phyloP scores from a whole-genome alignment of 2,329 filamentous ascomycete species.

The Fusarium anguioides region DNA sequence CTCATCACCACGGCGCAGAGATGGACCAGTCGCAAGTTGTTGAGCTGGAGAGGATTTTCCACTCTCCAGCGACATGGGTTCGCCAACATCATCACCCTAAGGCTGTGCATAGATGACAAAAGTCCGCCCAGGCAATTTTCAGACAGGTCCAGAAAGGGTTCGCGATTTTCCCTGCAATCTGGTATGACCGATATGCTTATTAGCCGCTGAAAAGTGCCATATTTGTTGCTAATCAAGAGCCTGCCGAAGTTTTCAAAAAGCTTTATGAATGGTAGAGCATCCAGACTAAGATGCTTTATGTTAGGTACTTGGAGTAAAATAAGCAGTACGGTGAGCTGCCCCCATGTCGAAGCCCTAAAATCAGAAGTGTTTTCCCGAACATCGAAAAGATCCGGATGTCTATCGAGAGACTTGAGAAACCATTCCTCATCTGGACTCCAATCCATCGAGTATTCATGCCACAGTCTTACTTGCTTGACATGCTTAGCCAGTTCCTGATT shows the following conservation, averaged over 20 bases:
- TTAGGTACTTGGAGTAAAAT: background rate
- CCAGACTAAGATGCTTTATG: background rate
- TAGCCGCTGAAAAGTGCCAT: background rate
- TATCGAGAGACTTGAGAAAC: accelerated
- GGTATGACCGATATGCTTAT: background rate
- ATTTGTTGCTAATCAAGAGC: background rate
- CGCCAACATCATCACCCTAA: background rate
- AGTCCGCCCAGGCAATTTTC: background rate
- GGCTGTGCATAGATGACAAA: background rate
- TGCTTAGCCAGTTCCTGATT: background rate
- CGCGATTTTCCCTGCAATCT: too few relatives aligned
- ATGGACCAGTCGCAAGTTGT: background rate
- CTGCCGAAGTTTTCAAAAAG: background rate
- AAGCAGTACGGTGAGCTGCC: background rate
- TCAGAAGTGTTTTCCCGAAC: too few relatives aligned
- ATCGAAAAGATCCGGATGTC: accelerated
- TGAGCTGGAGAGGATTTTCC: background rate
- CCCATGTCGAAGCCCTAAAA: accelerated
- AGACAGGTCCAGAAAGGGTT: background rate
- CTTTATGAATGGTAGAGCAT: background rate
- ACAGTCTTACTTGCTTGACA: background rate
- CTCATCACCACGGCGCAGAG: background rate
- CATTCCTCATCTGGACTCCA: background rate
- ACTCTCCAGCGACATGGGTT: background rate
- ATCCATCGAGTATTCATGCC: background rate